Evolutionary conservation across 202 grass and related monocot genomes (phyloP).

Genomic region (Bolboschoenoplectus hybrid): DNA sequence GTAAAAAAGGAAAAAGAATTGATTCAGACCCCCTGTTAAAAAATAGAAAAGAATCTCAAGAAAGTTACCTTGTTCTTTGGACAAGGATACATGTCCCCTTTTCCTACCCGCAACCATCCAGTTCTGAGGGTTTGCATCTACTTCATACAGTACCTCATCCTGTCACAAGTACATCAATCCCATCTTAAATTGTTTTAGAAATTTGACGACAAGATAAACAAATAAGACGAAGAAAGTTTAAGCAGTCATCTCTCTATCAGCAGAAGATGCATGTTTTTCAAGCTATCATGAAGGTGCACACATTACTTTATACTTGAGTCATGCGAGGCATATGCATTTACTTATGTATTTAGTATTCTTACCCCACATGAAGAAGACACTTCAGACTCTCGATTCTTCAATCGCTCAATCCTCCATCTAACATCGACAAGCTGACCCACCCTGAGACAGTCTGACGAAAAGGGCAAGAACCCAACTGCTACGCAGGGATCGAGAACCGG

Average conservation of each 20-base stretch:
- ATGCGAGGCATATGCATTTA: neutral
- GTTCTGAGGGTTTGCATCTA: slow-evolving; percentile 81
- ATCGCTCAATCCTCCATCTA: slow-evolving; percentile 94
- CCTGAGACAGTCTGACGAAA: slow-evolving; percentile 80
- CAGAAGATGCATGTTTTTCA: neutral
- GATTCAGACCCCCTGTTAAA: neutral
- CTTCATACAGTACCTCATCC: slow-evolving; percentile 89
- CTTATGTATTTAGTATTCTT: slow-evolving; percentile 47
- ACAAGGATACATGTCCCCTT: slow-evolving; percentile 67
- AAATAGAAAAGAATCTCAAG: slow-evolving; percentile 16
- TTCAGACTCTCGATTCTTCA: slow-evolving; percentile 57
- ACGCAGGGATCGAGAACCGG: slow-evolving; percentile 92
- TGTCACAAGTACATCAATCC: slow-evolving; percentile 45
- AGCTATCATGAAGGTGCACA: neutral
- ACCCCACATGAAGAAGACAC: slow-evolving; percentile 52
- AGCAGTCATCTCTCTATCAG: neutral
- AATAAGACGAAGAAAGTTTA: neutral
- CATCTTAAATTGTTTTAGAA: slow-evolving; percentile 23
- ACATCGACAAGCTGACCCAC: slow-evolving; percentile 94
- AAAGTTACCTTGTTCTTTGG: slow-evolving; percentile 59
- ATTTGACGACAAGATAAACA: neutral
- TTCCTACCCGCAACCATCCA: slow-evolving; percentile 99
- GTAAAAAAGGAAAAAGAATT: slow-evolving; percentile 1
- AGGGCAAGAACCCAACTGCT: slow-evolving; percentile 97
- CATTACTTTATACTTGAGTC: neutral